Evolutionary conservation across 1,284 basidiomycete genomes (phyloP), one percentile per base, ranked within the genome.

Genomic region (Peniophora sp.): DNA sequence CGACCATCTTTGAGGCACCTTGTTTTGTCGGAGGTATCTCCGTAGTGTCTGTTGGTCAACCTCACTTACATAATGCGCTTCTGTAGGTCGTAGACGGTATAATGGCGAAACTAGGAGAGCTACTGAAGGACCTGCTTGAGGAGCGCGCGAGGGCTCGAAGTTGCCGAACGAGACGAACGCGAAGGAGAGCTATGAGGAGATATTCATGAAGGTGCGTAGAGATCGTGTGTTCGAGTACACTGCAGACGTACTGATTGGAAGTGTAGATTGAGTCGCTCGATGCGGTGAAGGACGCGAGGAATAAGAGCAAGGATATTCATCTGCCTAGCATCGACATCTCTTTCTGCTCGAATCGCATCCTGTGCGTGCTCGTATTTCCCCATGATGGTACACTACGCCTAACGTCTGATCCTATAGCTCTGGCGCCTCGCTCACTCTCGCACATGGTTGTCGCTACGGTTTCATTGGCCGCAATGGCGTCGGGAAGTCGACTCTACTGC

Each of bases 241-340:
- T 37, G 32, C 24, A 41, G 36, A 2, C 24, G 18, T 3, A 18
- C 10, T 48, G 27, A 3, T 39, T 24, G 18, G 8, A 24, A 51
- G 34, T 23, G n/a, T 49, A 86, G 83, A 94, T 99, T 72, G 99
- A 99, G 70, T 93, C 97, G 47, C 70, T 99, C 54, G 92, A 97
- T 67, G 82, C 90, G 2, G 81, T 81, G 27, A 75, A 79, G 1
- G 72, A 83, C 6, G 75, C 87, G 37, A 97, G 95, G 70, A 93
- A 92, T 65, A 97, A 97, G 75, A 92, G 85, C 69, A 97, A 97
- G 70, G 97, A 99, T 68, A 89, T 99, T 51, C 92, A 97, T 62
- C 74, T 99, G 12, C 88, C 91, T 41, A 90, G 89, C 43, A 97
- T 99, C 71, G 97, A 99, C 63, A 92, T 96, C 64, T 93, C 82